Conservation (phyloP, 306 rosid genomes). For the Lablab purpureus region DNA sequence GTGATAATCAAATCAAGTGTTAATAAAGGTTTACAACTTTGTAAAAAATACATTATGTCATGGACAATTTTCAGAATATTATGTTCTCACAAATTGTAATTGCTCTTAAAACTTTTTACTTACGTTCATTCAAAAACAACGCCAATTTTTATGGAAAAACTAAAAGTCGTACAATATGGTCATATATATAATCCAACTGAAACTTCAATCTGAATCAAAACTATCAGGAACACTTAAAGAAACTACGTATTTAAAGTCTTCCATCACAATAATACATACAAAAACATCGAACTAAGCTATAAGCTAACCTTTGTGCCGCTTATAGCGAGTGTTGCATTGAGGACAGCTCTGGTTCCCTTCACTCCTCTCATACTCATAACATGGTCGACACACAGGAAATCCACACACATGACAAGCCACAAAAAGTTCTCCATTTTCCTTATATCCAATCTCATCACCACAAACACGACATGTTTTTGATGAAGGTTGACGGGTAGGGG, state of each 20-base stretch:
- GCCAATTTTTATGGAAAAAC: too few relatives aligned
- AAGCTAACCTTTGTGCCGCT: constrained; percentile 79
- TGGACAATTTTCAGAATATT: too few relatives aligned
- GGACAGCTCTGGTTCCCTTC: constrained; percentile 93
- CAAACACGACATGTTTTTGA: constrained; percentile 78
- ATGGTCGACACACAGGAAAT: constrained; percentile 91
- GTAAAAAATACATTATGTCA: too few relatives aligned
- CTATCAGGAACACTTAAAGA: not conserved
- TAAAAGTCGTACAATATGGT: too few relatives aligned
- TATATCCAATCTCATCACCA: constrained; percentile 84
- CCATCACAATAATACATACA: not conserved
- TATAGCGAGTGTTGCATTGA: constrained; percentile 89
- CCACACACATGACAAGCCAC: constrained; percentile 85
- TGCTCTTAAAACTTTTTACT: too few relatives aligned
- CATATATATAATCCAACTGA: not conserved
- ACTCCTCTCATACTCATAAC: constrained; percentile 92
- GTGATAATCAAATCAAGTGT: too few relatives aligned
- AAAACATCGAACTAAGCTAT: not conserved
- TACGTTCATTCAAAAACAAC: too few relatives aligned
- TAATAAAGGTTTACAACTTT: not conserved
- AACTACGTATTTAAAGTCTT: not conserved
- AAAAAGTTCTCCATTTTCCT: constrained; percentile 74
- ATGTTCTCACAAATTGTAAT: too few relatives aligned
- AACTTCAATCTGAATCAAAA: not conserved
- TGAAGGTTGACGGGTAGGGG: constrained; percentile 50